Conservation (phyloP, 805 yeast genomes). For the Lipomyces yamanashiensis region DNA sequence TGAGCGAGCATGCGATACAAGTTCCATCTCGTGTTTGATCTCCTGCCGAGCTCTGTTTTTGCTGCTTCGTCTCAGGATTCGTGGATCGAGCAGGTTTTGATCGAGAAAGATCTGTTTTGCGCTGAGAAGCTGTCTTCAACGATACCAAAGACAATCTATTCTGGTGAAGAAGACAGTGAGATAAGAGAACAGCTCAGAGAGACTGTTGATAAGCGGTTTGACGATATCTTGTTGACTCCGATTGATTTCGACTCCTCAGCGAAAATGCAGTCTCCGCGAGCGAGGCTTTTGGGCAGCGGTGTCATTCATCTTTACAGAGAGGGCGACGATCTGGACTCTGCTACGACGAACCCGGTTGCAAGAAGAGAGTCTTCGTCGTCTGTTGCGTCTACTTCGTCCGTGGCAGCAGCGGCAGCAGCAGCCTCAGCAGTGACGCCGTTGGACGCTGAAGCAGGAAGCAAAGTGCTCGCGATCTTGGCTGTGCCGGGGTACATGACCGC, state of each 20-base stretch:
- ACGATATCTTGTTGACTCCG: constrained; percentile 28
- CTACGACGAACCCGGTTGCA: constrained; percentile 23
- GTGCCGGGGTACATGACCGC: constrained; percentile 88
- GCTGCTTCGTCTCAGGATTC: constrained; percentile 1
- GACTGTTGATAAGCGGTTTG: constrained; percentile 34
- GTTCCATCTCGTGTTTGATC: constrained; percentile 26
- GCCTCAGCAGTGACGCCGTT: background rate
- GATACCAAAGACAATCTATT: background rate
- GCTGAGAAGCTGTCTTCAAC: too few relatives aligned
- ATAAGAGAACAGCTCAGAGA: background rate
- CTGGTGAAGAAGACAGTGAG: background rate
- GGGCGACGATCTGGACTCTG: constrained; percentile 45
- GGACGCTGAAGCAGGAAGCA: constrained; percentile 33
- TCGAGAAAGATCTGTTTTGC: constrained; percentile 19
- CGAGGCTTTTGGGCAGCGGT: constrained; percentile 73
- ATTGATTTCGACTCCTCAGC: constrained; percentile 33
- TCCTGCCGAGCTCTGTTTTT: constrained; percentile 12
- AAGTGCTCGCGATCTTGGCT: constrained; percentile 79
- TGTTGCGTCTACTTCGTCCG: background rate
- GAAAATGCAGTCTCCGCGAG: constrained; percentile 51
- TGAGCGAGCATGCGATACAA: constrained; percentile 18
- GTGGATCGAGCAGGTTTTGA: constrained; percentile 15
- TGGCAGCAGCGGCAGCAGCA: background rate
- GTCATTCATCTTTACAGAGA: constrained; percentile 69
- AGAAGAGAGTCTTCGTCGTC: constrained; percentile 22